Evolutionary conservation across 352 stramenopile genomes (phyloP), one percentile per base, ranked within the genome.

Genomic region (Globisporangium solare): DNA sequence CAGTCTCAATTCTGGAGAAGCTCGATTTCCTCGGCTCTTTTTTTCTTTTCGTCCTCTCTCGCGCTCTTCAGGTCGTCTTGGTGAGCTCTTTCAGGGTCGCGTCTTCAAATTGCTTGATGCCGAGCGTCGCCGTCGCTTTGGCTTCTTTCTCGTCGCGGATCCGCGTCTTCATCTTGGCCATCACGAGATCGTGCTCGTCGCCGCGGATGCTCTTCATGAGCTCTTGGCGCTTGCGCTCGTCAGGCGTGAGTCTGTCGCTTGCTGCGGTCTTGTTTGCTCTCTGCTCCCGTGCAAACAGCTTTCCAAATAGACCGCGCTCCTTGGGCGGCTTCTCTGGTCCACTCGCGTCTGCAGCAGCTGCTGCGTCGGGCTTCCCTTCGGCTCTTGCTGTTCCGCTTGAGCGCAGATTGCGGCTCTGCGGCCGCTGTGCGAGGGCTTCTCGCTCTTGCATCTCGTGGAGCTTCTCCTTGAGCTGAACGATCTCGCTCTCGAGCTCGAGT

Each of bases 391-490:
- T n/a, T 14, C 43, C 39, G 40, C 20, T 40, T 1, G 47, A 58
- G 2, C 37, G 32, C n/a, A 60, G 14, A 27, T 27, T 47, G 14
- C 56, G 64, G 60, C 64, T 68, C 47, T 43, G 20, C 6, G 65
- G 68, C 7, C 51, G 70, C 39, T 74, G 64, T 2, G 48, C 54
- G 35, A 65, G 49, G 6, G 21, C 43, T 4, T 79, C 64, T 42
- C 73, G 76, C 32, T 79, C 65, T 58, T 79, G 59, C 5, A 89
- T 48, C 17, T 68, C 68, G 15, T 64, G 52, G 12, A 92, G 46
- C 18, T 88, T 63, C 22, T 91, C 74, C 35, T 83, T 75, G 15
- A 94, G 70, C 41, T 83, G 82, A 2, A 88, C 46, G 20, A 91
- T 69, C 54, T 91, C 74, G 42, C 71, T 85, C 60, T 92, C 78